phyloP scores from a whole-genome alignment of 106 monocot genomes.

The Acorus gramineus region DNA sequence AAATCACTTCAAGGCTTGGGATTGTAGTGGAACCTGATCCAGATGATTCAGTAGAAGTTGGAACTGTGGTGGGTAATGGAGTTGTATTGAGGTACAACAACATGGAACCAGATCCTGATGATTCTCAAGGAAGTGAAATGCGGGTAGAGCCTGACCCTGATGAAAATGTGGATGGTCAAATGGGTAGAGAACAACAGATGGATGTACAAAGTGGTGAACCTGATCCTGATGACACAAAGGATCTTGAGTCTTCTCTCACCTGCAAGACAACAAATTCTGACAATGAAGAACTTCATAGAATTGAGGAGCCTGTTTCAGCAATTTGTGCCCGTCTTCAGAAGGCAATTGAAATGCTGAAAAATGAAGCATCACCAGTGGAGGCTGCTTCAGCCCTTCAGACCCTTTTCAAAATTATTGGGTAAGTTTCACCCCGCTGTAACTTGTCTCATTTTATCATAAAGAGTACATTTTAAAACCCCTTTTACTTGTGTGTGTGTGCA shows the following conservation, averaged over 20 bases:
- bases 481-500: too few relatives aligned
- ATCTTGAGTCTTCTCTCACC: background rate
- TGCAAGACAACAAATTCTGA: background rate
- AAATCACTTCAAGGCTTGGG: too few relatives aligned
- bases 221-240: slow-evolving; percentile 12
- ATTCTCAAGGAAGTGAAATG: too few relatives aligned
- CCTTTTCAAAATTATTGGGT: slow-evolving; percentile 86
- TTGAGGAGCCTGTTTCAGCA: slow-evolving; percentile 62
- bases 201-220: slow-evolving; percentile 9
- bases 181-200: background rate
- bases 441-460: too few relatives aligned
- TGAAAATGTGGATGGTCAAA: background rate
- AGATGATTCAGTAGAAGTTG: slow-evolving; percentile 12
- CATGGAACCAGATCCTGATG: slow-evolving; percentile 5
- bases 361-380: slow-evolving; percentile 37
- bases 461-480: too few relatives aligned
- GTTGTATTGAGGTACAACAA: background rate
- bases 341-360: slow-evolving; percentile 43
- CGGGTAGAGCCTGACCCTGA: slow-evolving; percentile 15
- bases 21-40: slow-evolving; percentile 12
- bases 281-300: slow-evolving; percentile 32
- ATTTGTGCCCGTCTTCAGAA: slow-evolving; percentile 51
- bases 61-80: background rate
- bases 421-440: background rate
- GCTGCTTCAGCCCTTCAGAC: slow-evolving; percentile 50